Base-by-base conservation (phyloP, 371 early-diverging fungal genomes). In the Mucor sp. region DNA sequence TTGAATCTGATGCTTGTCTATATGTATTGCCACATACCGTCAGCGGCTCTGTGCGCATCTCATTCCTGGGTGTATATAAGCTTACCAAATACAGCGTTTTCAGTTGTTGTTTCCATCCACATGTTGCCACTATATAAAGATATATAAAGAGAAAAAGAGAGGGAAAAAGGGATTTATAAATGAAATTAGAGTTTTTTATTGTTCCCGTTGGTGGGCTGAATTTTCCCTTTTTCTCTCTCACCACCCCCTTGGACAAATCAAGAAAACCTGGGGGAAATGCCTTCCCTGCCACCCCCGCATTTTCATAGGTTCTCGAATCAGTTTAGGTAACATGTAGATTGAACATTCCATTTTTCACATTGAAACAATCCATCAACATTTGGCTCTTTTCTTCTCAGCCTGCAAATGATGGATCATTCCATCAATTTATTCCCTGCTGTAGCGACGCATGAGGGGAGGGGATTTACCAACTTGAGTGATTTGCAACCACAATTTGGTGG, bases 41-140 rank as follows among this genome's bases (percentile, higher is more conserved):
- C 12, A 19, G 15, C 28, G 55, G 9, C 21, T 58, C 14, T 35
- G 35, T 6, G 7, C 35, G 35, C 35, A 4, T 35, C 4, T 9
- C 35, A 35, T 35, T 9, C 6, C n/a, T n/a, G n/a, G n/a, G 23
- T 48, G n/a, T 21, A 21, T 23, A 50, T 50, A 3, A 44, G 25
- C 21, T 8, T 57, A n/a, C 60, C 62, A 64, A 55, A 60, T 23
- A 50, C 21, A 53, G 53, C 17, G 21, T n/a, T 62, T 35, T 59
- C 59, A n/a, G 62, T 53, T 43, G 43, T 60, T 47, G 43, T 60
- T 60, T 44, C 61, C 39, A 30, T 60, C 61, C 61, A 60, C 61
- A 60, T 60, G 11, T 17, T 58, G 35, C 4, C 14, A 37, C 21
- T 19, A 37, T 21, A n/a, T 21, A 11, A 55, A 33, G 4, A 33